Evolutionary conservation across 2,329 filamentous ascomycete genomes (phyloP).

Genomic region (Scleromitrula shiraiana): DNA sequence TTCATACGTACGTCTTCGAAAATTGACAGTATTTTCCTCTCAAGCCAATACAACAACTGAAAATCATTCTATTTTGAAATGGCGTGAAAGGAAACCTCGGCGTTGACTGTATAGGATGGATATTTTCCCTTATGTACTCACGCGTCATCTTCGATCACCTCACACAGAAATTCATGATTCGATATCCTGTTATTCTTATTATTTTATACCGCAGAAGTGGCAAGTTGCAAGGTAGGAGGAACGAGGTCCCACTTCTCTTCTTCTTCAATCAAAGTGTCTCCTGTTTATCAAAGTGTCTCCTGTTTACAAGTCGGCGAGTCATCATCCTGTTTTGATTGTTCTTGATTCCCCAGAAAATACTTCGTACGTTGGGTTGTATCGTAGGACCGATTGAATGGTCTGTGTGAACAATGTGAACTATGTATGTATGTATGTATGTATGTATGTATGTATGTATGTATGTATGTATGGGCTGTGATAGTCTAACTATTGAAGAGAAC

Average conservation of each 20-base stretch:
- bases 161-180: not conserved
- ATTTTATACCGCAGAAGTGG: not conserved
- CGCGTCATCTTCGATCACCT: conserved; percentile 7
- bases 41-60: too few relatives aligned
- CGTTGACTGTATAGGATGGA: conserved; percentile 4
- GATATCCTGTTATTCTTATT: not conserved
- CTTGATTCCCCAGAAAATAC: conserved; percentile 1
- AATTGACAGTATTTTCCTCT: too few relatives aligned
- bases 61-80: too few relatives aligned
- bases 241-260: not conserved
- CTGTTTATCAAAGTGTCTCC: too few relatives aligned
- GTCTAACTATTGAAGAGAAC: not conserved
- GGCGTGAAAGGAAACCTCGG: conserved; percentile 1
- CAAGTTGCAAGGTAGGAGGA: not conserved
- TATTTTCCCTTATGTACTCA: not conserved
- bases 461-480: too few relatives aligned
- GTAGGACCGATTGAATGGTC: conserved; percentile 5
- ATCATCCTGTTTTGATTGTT: too few relatives aligned
- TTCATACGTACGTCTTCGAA: not conserved
- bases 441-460: too few relatives aligned
- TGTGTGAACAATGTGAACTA: too few relatives aligned
- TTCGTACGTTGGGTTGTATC: not conserved
- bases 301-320: conserved; percentile 3
- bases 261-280: too few relatives aligned
- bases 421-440: too few relatives aligned